Conservation (phyloP, 2,329 filamentous ascomycete genomes). For the Penicillium italicum region DNA sequence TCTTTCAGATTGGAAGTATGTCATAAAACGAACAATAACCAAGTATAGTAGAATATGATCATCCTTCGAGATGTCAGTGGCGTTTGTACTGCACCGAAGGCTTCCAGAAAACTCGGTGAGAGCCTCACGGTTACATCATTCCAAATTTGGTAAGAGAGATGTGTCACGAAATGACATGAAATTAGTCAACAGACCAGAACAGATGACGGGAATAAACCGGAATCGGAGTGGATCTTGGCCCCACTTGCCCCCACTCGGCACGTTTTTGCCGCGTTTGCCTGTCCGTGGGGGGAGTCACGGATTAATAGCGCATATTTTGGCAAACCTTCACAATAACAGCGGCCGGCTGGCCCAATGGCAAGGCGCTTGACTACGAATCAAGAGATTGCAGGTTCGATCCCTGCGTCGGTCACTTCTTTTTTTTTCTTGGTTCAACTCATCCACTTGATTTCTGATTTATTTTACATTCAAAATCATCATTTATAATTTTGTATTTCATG, state of each 20-base stretch:
- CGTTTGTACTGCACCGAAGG: conserved; percentile 33
- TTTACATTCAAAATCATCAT: too few relatives aligned
- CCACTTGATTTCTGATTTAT: not conserved
- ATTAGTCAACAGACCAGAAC: not conserved
- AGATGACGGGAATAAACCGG: conserved; percentile 7
- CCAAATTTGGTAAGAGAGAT: not conserved
- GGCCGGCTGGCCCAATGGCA: conserved; percentile 48
- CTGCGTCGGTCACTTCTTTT: conserved; percentile 37
- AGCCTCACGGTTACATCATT: conserved; percentile 16
- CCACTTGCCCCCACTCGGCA: conserved; percentile 23
- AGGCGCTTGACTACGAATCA: conserved; percentile 53
- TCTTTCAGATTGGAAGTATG: not conserved
- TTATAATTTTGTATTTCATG: too few relatives aligned
- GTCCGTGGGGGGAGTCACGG: too few relatives aligned
- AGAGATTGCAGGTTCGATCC: conserved; percentile 51
- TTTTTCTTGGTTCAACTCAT: not conserved
- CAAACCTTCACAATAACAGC: accelerated
- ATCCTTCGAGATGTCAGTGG: not conserved
- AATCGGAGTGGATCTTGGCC: not conserved
- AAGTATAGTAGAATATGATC: not conserved
- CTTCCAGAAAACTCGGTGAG: conserved; percentile 34
- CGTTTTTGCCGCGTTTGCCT: conserved; percentile 16
- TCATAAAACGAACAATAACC: not conserved
- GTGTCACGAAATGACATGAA: not conserved
- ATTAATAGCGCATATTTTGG: accelerated